These are phyloP conservation scores for Agrocybe pediades DNA, from an alignment of 768 basidiomycete genomes.

Conservation along the genomic window DNA sequence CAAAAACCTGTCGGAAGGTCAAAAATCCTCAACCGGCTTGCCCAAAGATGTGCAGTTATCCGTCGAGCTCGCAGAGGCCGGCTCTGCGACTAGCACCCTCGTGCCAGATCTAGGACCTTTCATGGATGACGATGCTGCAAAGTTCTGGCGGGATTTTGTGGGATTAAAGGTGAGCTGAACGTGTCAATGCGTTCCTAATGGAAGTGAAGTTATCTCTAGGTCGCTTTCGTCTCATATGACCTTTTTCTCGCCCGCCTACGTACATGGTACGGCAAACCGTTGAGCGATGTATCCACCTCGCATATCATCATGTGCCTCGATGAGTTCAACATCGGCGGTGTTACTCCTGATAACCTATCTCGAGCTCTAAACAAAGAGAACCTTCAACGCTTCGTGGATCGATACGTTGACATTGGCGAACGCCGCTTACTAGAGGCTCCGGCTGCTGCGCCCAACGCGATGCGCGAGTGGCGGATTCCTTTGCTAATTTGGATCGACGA, in stretches of 20 bases:
- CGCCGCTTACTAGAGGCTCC: too few relatives aligned
- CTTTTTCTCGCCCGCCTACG: background rate
- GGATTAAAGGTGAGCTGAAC: slow-evolving; percentile 2
- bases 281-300: background rate
- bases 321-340: slow-evolving; percentile 21
- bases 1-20: background rate
- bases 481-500: slow-evolving; percentile 14
- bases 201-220: background rate
- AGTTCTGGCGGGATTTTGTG: slow-evolving; percentile 7
- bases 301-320: slow-evolving; percentile 14
- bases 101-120: background rate
- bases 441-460: too few relatives aligned
- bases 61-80: background rate
- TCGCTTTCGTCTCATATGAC: background rate
- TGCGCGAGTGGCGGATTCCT: too few relatives aligned
- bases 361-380: slow-evolving; percentile 13
- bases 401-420: slow-evolving; percentile 2
- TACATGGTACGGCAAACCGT: background rate
- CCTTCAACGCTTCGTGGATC: slow-evolving; percentile 14
- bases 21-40: background rate
- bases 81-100: background rate
- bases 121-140: background rate
- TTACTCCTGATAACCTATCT: slow-evolving; percentile 20
- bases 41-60: background rate
- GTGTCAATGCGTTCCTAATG: background rate